Evolutionary conservation across 345 rosid genomes (phyloP).

Genomic region (Erodium maritimum): DNA sequence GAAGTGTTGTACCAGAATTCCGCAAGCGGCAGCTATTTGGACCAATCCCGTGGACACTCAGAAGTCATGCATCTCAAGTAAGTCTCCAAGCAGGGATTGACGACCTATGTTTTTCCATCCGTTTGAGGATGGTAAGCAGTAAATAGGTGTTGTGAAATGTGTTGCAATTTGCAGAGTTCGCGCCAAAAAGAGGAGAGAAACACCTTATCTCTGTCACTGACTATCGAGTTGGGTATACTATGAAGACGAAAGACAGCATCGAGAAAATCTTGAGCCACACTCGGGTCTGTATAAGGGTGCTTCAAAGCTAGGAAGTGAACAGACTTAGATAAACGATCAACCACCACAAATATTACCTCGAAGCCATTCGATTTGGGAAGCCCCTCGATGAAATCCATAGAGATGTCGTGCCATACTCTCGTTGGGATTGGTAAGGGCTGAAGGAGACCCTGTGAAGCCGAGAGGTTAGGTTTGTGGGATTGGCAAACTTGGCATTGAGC

Average conservation of each 20-base stretch:
- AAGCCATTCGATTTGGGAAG: no score
- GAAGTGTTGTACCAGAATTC: constrained; percentile 8
- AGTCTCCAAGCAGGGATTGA: constrained; percentile 1
- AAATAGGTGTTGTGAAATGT: not conserved
- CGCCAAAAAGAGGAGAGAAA: constrained; percentile 1
- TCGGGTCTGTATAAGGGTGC: not conserved
- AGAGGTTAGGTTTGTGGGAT: not conserved
- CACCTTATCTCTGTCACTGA: not conserved
- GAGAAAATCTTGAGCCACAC: not conserved
- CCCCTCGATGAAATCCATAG: no score
- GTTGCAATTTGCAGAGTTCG: not conserved
- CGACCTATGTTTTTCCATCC: not conserved
- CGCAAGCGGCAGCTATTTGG: not conserved
- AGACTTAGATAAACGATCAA: not conserved
- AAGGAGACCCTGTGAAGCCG: not conserved
- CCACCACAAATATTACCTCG: not conserved
- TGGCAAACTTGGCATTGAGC: not conserved
- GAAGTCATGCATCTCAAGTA: not conserved
- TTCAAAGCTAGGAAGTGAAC: not conserved
- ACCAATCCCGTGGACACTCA: not conserved
- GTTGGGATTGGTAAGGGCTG: not conserved
- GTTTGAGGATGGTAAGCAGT: no score
- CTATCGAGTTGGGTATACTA: constrained; percentile 1
- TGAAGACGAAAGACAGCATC: not conserved
- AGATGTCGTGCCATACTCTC: not conserved